Percentiles rank a stretch among this genome's conserved stretches.
Conservation (phyloP, 169 alveolate species). For the Eimeria sp. region DNA sequence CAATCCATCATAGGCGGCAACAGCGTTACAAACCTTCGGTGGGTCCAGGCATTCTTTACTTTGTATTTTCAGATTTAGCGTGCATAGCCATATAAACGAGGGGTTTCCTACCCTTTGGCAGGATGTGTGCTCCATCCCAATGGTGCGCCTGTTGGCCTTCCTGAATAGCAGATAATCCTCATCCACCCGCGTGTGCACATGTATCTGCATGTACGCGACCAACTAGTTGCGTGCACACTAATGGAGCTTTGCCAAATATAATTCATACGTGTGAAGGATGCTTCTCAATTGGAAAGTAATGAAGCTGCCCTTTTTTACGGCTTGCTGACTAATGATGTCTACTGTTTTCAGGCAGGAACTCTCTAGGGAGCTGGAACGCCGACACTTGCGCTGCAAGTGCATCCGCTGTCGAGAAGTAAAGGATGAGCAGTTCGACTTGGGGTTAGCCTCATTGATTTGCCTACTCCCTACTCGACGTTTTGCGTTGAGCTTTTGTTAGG, state of each 20-base stretch:
- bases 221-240: neutral
- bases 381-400: constrained; percentile 94
- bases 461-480: neutral
- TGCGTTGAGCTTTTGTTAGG: no score
- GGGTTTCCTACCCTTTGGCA: neutral
- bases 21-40: constrained; percentile 95
- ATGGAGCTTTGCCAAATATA: neutral
- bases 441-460: constrained; percentile 48
- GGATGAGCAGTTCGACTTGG: constrained; percentile 84
- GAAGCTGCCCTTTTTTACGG: neutral
- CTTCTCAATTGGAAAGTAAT: neutral
- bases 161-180: neutral
- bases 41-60: constrained; percentile 76
- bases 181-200: neutral
- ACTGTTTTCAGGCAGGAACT: constrained; percentile 80
- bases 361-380: constrained; percentile 88
- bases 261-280: neutral
- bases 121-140: neutral
- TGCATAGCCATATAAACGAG: neutral
- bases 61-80: neutral
- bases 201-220: neutral
- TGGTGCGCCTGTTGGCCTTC: neutral
- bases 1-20: constrained; percentile 97
- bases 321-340: neutral
- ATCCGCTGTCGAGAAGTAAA: constrained; percentile 96